Percentiles rank a stretch among this genome's conserved stretches.
These are phyloP conservation scores for Stemphylium beticola DNA, from an alignment of 2,329 filamentous ascomycete species.

Conservation along the genomic window DNA sequence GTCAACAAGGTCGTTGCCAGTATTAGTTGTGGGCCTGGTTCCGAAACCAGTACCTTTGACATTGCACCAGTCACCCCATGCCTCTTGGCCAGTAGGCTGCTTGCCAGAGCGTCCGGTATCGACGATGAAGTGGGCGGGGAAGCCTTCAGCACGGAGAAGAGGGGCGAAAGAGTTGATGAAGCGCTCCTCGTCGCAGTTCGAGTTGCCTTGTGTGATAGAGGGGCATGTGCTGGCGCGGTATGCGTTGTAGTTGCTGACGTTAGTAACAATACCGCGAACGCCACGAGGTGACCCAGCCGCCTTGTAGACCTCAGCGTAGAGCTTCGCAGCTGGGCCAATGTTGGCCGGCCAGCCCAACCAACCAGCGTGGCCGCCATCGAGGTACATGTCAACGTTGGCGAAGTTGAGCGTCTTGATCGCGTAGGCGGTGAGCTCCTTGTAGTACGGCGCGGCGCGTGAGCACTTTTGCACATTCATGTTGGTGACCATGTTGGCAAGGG, in stretches of 20 bases:
- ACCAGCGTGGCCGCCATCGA: conserved; percentile 68
- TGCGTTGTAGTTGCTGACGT: conserved; percentile 66
- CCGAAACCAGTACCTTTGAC: conserved; percentile 69
- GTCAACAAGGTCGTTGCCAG: conserved; percentile 64
- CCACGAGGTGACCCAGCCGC: conserved; percentile 54
- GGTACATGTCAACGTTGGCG: conserved; percentile 67
- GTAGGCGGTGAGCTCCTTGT: conserved; percentile 63
- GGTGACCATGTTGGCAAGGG: conserved; percentile 67
- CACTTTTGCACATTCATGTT: conserved; percentile 63
- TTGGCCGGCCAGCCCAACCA: conserved; percentile 71
- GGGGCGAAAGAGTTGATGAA: conserved; percentile 61
- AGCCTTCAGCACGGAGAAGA: conserved; percentile 55
- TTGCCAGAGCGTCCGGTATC: conserved; percentile 65
- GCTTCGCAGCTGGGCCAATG: conserved; percentile 57
- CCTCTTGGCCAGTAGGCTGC: conserved; percentile 61
- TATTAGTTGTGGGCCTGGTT: conserved; percentile 66
- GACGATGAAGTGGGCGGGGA: conserved; percentile 62
- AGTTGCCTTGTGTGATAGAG: conserved; percentile 53
- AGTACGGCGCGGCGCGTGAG: conserved; percentile 60
- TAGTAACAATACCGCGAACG: conserved; percentile 62
- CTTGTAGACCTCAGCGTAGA: conserved; percentile 57
- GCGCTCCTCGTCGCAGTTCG: conserved; percentile 61
- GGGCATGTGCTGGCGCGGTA: conserved; percentile 56
- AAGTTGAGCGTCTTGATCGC: conserved; percentile 64
- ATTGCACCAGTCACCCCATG: conserved; percentile 74